Evolutionary conservation across 2,329 filamentous ascomycete genomes (phyloP).

Genomic region (Fonsecaea pugnacius): DNA sequence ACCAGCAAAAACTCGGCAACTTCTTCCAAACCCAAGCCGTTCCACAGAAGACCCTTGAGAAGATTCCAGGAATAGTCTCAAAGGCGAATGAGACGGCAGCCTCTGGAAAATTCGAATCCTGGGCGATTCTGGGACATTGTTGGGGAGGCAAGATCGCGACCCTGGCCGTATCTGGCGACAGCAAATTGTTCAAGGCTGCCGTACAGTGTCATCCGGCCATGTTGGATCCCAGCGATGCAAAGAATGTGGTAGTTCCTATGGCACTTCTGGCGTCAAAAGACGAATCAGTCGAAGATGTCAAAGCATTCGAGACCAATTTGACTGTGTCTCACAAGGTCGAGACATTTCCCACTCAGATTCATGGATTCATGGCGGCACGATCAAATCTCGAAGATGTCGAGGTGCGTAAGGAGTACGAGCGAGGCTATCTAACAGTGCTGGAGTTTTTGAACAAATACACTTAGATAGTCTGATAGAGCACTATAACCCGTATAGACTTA

Average conservation of each 20-base stretch:
- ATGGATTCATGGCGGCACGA: constrained; percentile 54
- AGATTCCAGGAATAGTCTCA: constrained; percentile 61
- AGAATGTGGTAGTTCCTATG: constrained; percentile 60
- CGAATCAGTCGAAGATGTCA: constrained; percentile 56
- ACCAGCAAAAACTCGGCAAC: constrained; percentile 62
- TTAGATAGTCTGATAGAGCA: too few species aligned
- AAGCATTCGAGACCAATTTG: constrained; percentile 46
- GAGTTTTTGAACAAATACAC: too few species aligned
- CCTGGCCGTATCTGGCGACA: constrained; percentile 59
- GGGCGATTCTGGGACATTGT: constrained; percentile 66
- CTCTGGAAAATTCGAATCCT: constrained; percentile 49
- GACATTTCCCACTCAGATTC: constrained; percentile 50
- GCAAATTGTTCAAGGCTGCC: constrained; percentile 61
- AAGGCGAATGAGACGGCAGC: constrained; percentile 50
- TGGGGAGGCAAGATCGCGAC: constrained; percentile 57
- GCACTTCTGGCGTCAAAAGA: constrained; percentile 62
- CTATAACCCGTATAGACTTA: too few species aligned
- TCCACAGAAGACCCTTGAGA: constrained; percentile 60
- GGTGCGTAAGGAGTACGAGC: constrained; percentile 31
- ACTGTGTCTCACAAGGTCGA: constrained; percentile 48
- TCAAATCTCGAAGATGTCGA: constrained; percentile 46
- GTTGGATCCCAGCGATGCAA: constrained; percentile 63
- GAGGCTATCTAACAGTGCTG: too few species aligned
- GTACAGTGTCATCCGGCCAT: constrained; percentile 64
- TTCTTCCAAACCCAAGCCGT: constrained; percentile 63